These are phyloP conservation scores for Chernovozyma aurita DNA, from an alignment of 1,139 yeast genomes.

Conservation along the genomic window DNA sequence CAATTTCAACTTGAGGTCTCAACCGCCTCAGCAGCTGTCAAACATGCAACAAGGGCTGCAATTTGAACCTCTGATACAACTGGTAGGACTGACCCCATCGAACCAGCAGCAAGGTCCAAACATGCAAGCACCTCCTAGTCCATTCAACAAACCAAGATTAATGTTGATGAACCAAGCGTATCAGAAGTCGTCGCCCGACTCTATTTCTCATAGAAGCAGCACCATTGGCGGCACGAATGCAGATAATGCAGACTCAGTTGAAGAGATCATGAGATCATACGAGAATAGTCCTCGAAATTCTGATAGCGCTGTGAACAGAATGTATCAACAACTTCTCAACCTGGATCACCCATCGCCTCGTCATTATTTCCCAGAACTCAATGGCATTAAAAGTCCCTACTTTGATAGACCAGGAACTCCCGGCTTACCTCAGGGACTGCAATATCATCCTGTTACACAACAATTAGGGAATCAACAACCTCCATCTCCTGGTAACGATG, in stretches of 20 bases:
- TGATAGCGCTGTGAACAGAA: conserved; percentile 20
- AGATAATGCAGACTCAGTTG: conserved; percentile 25
- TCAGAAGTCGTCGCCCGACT: conserved; percentile 13
- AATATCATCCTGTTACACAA: neutral
- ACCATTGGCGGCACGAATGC: neutral
- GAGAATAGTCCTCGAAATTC: conserved; percentile 18
- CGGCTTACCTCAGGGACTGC: conserved; percentile 10
- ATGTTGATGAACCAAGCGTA: conserved; percentile 43
- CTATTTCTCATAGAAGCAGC: neutral
- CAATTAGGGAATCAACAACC: neutral
- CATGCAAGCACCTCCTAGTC: conserved; percentile 14
- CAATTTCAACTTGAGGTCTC: conserved; percentile 8
- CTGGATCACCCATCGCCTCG: conserved; percentile 29
- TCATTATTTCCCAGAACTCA: conserved; percentile 30
- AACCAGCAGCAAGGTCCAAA: neutral
- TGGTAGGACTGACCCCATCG: neutral
- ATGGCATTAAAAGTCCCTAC: conserved; percentile 13
- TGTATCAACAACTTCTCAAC: conserved; percentile 28
- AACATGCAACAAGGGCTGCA: conserved; percentile 1
- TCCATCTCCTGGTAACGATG: conserved; percentile 1
- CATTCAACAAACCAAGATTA: conserved; percentile 32
- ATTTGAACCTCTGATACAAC: neutral
- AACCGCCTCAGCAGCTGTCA: conserved; percentile 7
- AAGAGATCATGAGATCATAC: conserved; percentile 33
- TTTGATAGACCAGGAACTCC: conserved; percentile 3